Base-by-base conservation (phyloP, 2,329 filamentous ascomycete genomes). In the Orbilia blumenaviensis region DNA sequence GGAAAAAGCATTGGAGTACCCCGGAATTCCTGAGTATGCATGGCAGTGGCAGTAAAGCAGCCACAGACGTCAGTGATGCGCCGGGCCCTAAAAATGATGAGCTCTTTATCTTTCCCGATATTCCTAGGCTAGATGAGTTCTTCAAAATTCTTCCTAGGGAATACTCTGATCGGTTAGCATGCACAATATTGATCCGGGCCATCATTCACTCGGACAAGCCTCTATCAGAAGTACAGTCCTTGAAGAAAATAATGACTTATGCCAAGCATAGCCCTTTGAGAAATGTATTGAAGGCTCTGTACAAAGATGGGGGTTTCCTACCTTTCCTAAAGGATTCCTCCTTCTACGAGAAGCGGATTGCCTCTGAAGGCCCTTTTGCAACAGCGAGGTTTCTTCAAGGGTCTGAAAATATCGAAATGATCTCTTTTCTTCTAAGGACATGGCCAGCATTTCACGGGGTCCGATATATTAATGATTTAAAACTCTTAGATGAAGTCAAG, bases 1-100 rank as follows among this genome's bases (percentile, higher is more conserved):
- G 72, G 72, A 56, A 63, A 38, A 34, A 21, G 8, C 60, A 76
- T 41, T 76, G 64, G 64, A 38, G 25, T 2, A 76, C n/a, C 2
- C 18, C 29, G 6, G 25, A 44, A n/a, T 66, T 62, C 34, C 29
- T 18, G 12, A 25, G 44, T 23, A 25, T 7, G 10, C 7, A 7
- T 44, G 48, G 16, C 21, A 29, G 7, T n/a, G 9, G 29, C n/a
- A 34, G 42, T 25, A 14, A n/a, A n/a, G n/a, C n/a, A n/a, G n/a
- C n/a, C n/a, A n/a, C n/a, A n/a, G n/a, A n/a, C n/a, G n/a, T n/a
- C n/a, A n/a, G n/a, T n/a, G n/a, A n/a, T n/a, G n/a, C n/a, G n/a
- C n/a, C n/a, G n/a, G n/a, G n/a, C n/a, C n/a, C n/a, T n/a, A n/a
- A n/a, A n/a, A n/a, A n/a, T n/a, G n/a, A n/a, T n/a, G n/a, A n/a